Base-by-base conservation (phyloP, 1,284 basidiomycete genomes). In the Tilletiaria anomala region DNA sequence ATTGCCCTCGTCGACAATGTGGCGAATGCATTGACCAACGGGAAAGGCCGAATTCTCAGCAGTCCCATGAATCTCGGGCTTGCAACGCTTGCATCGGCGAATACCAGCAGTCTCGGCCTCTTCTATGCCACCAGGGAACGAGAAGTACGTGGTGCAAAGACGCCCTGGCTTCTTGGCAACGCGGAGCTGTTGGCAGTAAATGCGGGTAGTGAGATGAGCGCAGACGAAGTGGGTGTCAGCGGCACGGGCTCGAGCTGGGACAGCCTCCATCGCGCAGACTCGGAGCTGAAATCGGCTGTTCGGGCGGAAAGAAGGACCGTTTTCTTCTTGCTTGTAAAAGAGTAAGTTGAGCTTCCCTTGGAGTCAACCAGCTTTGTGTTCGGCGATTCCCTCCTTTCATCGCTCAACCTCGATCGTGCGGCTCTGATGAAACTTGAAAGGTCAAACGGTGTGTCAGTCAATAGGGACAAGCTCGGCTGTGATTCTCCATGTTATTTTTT, bases 151-250 rank as follows among this genome's bases (percentile, higher is more conserved):
- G 10, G 45, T 35, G 15, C 42, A 20, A 24, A 36, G 21, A 5
- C 47, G 43, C 10, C 37, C 39, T 14, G 47, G 47, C 26, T 36
- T 39, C 35, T 45, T 48, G 19, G 43, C 32, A 3, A 39, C 43
- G 35, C 47, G 45, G n/a, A 43, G 45, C 5, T 43, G 47, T 14
- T 39, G 43, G 38, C 47, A 48, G 33, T 41, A 45, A 22, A 45
- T 48, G n/a, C 38, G 32, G 10, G 47, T 45, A 3, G 43, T 41
- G 16, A 23, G 29, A 3, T 43, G 34, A 8, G 32, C 47, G 41
- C 44, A 48, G 2, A 48, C 29, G 18, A 44, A 48, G 15, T 32
- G 29, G 18, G 35, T 36, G 26, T 46, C 36, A 15, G 36, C 36
- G n/a, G 36, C 36, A 23, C 29, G 36, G 12, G 36, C 24, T 14